Percentiles rank a stretch among this genome's conserved stretches.
phyloP scores from a whole-genome alignment of 2,329 filamentous ascomycete species.

The Diaporthe aspalathi region DNA sequence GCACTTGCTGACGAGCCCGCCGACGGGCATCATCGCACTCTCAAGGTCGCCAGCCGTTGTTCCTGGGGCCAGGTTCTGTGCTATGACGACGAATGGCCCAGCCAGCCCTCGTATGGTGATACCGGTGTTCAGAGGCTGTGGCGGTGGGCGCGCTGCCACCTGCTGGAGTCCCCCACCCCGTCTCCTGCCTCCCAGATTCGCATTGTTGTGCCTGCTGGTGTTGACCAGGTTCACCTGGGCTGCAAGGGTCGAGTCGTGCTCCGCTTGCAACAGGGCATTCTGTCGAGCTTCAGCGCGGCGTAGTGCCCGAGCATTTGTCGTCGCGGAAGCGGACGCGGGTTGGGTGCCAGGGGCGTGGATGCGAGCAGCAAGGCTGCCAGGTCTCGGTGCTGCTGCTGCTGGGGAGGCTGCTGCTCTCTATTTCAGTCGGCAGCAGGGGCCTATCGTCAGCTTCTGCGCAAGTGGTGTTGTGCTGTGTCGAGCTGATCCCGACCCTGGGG shows the following conservation, averaged over 20 bases:
- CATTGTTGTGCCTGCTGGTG: conserved; percentile 41
- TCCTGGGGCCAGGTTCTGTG: conserved; percentile 84
- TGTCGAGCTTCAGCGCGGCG: conserved; percentile 43
- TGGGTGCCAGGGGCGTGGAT: conserved; percentile 54
- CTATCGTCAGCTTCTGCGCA: conserved; percentile 21
- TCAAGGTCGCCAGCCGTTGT: conserved; percentile 87
- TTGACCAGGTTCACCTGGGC: conserved; percentile 50
- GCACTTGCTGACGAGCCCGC: conserved; percentile 75
- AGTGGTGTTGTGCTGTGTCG: conserved; percentile 50
- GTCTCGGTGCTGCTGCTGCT: conserved; percentile 44
- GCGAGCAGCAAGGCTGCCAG: conserved; percentile 59
- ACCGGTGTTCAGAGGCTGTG: conserved; percentile 54
- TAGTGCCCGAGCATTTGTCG: conserved; percentile 48
- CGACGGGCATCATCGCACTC: conserved; percentile 81
- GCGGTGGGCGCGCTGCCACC: conserved; percentile 49
- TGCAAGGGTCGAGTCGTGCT: conserved; percentile 48
- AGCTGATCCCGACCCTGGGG: conserved; percentile 20
- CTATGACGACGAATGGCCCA: conserved; percentile 78
- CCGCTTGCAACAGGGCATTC: conserved; percentile 54
- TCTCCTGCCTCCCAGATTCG: conserved; percentile 41
- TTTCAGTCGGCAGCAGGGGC: neutral
- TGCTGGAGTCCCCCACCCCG: conserved; percentile 32
- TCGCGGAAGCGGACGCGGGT: conserved; percentile 44
- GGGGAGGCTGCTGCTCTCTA: conserved; percentile 45
- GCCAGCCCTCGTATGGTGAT: conserved; percentile 80